Percentiles rank a stretch among this genome's conserved stretches.
These are phyloP conservation scores for Tulasnella sp. DNA, from an alignment of 768 basidiomycete genomes.

Conservation along the genomic window DNA sequence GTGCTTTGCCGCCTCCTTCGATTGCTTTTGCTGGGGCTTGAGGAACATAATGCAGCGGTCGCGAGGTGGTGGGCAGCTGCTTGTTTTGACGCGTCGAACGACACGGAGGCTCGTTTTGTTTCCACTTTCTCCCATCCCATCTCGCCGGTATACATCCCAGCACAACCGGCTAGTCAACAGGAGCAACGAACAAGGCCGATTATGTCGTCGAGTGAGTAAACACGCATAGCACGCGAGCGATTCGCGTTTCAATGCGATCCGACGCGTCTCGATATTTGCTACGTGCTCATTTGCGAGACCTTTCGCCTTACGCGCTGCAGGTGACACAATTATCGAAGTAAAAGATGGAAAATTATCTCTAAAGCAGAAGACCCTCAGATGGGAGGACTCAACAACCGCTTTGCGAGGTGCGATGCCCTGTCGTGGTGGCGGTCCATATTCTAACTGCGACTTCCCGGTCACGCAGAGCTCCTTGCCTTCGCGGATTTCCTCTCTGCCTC, in stretches of 20 bases:
- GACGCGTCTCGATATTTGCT: neutral
- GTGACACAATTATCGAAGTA: neutral
- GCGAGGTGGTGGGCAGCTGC: constrained; percentile 20
- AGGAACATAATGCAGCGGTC: constrained; percentile 45
- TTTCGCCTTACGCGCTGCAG: neutral
- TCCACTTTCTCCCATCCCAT: neutral
- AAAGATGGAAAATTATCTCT: constrained; percentile 55
- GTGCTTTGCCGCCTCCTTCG: constrained; percentile 27
- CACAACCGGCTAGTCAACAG: neutral
- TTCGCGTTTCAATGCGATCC: neutral
- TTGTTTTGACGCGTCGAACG: constrained; percentile 3
- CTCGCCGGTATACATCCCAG: neutral
- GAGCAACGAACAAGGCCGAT: neutral
- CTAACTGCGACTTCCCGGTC: neutral
- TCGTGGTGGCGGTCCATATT: neutral
- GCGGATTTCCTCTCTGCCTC: constrained; percentile 40
- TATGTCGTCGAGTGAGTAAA: neutral
- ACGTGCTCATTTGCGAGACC: neutral
- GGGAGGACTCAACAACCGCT: neutral
- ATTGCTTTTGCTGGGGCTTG: constrained; percentile 29
- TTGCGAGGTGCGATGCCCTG: constrained; percentile 7
- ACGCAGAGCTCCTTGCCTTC: constrained; percentile 19
- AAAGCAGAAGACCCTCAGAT: constrained; percentile 50
- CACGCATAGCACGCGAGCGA: neutral
- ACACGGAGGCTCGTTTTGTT: neutral